Conservation (phyloP, 1,284 basidiomycete species). For the Thecaphora frezii region DNA sequence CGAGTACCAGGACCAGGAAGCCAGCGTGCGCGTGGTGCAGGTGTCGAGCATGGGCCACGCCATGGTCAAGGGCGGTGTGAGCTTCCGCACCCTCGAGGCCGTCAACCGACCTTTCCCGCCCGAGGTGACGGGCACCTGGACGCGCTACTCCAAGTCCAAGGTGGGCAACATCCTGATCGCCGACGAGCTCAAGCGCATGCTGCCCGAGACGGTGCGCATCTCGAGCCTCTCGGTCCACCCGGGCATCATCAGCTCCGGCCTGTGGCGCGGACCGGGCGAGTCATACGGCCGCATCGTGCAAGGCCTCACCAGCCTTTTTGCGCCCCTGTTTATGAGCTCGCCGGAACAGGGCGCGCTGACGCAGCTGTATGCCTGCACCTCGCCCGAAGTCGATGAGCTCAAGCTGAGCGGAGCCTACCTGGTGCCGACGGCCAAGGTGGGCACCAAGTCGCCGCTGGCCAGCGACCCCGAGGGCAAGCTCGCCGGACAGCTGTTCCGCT, state of each 20-base stretch:
- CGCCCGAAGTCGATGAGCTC: conserved; percentile 47
- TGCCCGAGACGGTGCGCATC: conserved; percentile 23
- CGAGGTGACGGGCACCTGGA: conserved; percentile 30
- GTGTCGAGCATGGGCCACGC: conserved; percentile 36
- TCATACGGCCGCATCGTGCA: conserved; percentile 35
- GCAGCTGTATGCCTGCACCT: conserved; percentile 53
- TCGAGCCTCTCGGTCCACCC: conserved; percentile 34
- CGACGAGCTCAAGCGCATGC: conserved; percentile 24
- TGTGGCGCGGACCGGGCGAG: conserved; percentile 13
- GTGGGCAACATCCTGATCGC: conserved; percentile 43
- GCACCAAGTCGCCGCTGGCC: conserved; percentile 20
- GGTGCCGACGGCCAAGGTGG: conserved; percentile 47
- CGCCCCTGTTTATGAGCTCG: conserved; percentile 27
- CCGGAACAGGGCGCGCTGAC: conserved; percentile 52
- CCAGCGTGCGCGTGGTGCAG: conserved; percentile 37
- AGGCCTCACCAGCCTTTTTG: conserved; percentile 6
- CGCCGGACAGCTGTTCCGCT: conserved; percentile 26
- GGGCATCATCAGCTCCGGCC: conserved; percentile 23
- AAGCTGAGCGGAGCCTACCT: conserved; percentile 48
- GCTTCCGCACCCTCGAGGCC: conserved; percentile 30
- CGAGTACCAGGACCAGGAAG: conserved; percentile 26
- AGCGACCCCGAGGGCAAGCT: conserved; percentile 30
- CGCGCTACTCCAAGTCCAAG: conserved; percentile 40
- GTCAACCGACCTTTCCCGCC: conserved; percentile 39
- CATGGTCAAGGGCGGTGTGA: conserved; percentile 8